These are phyloP conservation scores for Terfezia boudieri DNA, from an alignment of 495 filamentous ascomycete genomes.

Conservation along the genomic window DNA sequence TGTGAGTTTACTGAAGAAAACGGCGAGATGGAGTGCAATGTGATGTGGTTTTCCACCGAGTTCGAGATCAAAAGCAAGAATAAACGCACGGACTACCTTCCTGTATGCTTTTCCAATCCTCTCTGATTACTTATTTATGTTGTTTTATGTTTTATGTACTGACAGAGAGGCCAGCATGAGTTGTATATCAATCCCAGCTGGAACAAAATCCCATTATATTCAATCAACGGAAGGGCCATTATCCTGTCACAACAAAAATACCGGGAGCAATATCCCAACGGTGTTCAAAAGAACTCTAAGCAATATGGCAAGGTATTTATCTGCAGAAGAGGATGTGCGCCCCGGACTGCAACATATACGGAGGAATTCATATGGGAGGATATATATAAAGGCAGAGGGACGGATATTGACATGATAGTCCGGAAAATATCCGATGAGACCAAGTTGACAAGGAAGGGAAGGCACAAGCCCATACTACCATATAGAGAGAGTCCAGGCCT, in stretches of 20 bases:
- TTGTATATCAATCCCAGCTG: slow-evolving; percentile 71
- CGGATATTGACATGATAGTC: slow-evolving; percentile 39
- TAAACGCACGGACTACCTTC: slow-evolving; percentile 58
- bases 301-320: slow-evolving; percentile 78
- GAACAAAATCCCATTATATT: slow-evolving; percentile 65
- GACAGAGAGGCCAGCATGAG: slow-evolving; percentile 40
- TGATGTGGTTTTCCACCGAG: slow-evolving; percentile 74
- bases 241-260: slow-evolving; percentile 54
- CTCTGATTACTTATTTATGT: background rate
- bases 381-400: slow-evolving; percentile 38
- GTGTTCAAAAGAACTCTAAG: slow-evolving; percentile 47
- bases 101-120: slow-evolving; percentile 22
- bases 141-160: slow-evolving; percentile 2
- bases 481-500: slow-evolving; percentile 12
- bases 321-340: slow-evolving; percentile 73
- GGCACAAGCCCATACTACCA: slow-evolving; percentile 8
- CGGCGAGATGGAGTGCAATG: slow-evolving; percentile 30
- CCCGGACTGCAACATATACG: slow-evolving; percentile 70
- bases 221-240: slow-evolving; percentile 70
- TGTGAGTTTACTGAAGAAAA: slow-evolving; percentile 49
- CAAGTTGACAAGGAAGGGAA: slow-evolving; percentile 41
- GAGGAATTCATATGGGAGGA: slow-evolving; percentile 86
- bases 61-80: slow-evolving; percentile 70
- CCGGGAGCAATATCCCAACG: slow-evolving; percentile 43
- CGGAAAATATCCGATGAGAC: slow-evolving; percentile 45